Percentiles rank a stretch among this genome's conserved stretches.
Evolutionary conservation across 768 basidiomycete species (phyloP).

Genomic region (Multifurca ochricompacta): DNA sequence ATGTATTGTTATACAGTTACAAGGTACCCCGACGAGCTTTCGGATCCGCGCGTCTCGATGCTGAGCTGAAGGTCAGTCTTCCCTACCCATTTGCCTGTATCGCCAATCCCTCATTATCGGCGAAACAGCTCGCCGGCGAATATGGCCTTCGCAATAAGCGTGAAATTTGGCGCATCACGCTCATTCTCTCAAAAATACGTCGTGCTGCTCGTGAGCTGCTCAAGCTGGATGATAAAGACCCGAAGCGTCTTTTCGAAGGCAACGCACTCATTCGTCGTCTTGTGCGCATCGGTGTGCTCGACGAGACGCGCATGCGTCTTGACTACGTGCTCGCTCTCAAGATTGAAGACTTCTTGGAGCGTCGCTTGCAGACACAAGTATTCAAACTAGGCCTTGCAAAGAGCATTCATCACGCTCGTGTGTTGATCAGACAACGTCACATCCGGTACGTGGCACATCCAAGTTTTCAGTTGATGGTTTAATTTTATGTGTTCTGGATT

Average conservation of each 20-base stretch:
- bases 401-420: conserved; percentile 97
- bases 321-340: conserved; percentile 99
- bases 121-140: conserved; percentile 88
- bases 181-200: conserved; percentile 98
- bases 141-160: conserved; percentile 99
- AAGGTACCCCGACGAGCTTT: conserved; percentile 98
- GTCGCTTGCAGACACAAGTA: conserved; percentile 97
- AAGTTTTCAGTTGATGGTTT: neutral
- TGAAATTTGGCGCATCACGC: conserved; percentile 99
- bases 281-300: conserved; percentile 99
- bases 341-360: conserved; percentile 99
- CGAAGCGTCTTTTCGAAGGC: conserved; percentile 99
- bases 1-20: conserved; percentile 59
- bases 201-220: conserved; percentile 99
- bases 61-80: conserved; percentile 83
- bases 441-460: conserved; percentile 65
- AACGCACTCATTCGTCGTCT: conserved; percentile 94
- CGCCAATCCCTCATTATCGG: neutral
- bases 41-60: conserved; percentile 97
- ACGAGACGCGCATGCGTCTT: conserved; percentile 97
- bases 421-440: conserved; percentile 96
- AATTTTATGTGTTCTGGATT: neutral
- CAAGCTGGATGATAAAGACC: conserved; percentile 99
- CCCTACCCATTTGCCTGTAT: neutral
- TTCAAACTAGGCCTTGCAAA: conserved; percentile 99